Evolutionary conservation across 176 grass and related monocot genomes (phyloP).

Genomic region (Phyllostachys edulis): DNA sequence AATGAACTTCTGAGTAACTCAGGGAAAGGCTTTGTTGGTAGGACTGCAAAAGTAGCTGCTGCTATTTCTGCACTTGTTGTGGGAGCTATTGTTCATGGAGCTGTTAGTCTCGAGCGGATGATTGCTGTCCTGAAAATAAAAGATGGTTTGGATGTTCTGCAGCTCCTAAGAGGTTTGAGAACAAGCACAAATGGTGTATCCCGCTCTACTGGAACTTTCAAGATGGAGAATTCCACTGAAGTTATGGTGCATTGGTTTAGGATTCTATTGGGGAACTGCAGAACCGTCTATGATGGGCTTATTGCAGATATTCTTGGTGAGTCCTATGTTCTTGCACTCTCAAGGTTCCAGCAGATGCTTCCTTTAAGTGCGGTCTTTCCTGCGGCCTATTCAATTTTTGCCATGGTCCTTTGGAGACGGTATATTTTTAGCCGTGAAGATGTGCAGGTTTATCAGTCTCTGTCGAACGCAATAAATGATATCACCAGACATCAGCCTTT

Average conservation of each 20-base stretch:
- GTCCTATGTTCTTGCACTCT: slow-evolving; percentile 81
- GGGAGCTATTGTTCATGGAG: slow-evolving; percentile 81
- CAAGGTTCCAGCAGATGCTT: slow-evolving; percentile 81
- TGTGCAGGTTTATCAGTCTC: slow-evolving; percentile 61
- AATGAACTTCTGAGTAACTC: slow-evolving; percentile 63
- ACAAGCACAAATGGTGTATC: slow-evolving; percentile 72
- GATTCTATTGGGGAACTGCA: slow-evolving; percentile 83
- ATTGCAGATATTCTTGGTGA: slow-evolving; percentile 92
- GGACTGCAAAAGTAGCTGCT: slow-evolving; percentile 71
- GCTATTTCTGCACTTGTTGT: slow-evolving; percentile 89
- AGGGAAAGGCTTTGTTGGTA: slow-evolving; percentile 68
- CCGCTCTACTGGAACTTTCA: slow-evolving; percentile 53
- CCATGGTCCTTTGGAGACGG: slow-evolving; percentile 83
- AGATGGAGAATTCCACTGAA: slow-evolving; percentile 67
- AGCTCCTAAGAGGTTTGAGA: slow-evolving; percentile 72
- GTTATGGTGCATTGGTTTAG: slow-evolving; percentile 91
- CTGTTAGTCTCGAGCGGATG: slow-evolving; percentile 81
- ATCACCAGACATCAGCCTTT: slow-evolving; percentile 86
- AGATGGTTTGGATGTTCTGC: slow-evolving; percentile 83
- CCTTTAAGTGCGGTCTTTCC: slow-evolving; percentile 69
- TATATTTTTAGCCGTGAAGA: slow-evolving; percentile 88
- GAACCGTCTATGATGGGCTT: slow-evolving; percentile 81
- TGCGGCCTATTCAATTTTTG: slow-evolving; percentile 92
- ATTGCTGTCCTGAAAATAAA: slow-evolving; percentile 80
- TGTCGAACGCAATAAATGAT: slow-evolving; percentile 67